A percentile compares a stretch with the other conserved stretches of the same genome.
Conservation (phyloP, 139 green algal genomes). For the Tetraselmis chui region DNA sequence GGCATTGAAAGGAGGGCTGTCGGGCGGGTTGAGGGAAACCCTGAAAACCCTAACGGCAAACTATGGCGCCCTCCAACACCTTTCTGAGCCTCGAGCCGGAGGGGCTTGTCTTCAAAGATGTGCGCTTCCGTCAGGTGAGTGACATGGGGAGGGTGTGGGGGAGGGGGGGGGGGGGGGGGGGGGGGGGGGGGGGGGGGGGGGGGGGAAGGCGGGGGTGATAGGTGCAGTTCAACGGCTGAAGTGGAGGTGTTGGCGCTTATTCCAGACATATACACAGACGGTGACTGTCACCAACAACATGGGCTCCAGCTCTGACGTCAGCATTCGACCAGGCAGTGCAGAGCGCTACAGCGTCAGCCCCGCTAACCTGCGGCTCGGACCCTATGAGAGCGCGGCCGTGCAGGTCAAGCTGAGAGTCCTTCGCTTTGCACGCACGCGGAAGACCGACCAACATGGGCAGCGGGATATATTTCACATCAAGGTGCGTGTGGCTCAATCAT, state of each 20-base stretch:
- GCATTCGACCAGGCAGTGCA: conserved; percentile 46
- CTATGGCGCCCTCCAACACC: too few species aligned
- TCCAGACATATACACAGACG: conserved; percentile 46
- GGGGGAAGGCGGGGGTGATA: too few species aligned
- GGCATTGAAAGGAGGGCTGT: too few species aligned
- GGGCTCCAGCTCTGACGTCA: conserved; percentile 41
- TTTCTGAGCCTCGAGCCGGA: background rate
- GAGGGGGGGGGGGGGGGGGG: too few species aligned
- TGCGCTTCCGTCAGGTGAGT: background rate
- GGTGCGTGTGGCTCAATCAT: conserved; percentile 22
- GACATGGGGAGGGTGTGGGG: background rate
- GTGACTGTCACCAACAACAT: conserved; percentile 54
- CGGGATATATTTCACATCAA: conserved; percentile 73
- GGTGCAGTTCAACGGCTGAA: too few species aligned
- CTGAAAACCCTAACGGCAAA: too few species aligned
- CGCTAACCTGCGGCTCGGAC: conserved; percentile 32
- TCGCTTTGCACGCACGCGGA: conserved; percentile 50
- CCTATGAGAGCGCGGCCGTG: conserved; percentile 24
- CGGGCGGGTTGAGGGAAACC: too few species aligned
- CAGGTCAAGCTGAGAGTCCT: conserved; percentile 47
- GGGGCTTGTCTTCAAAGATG: background rate
- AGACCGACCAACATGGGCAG: conserved; percentile 49
- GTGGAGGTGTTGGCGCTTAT: too few species aligned
- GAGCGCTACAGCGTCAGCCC: conserved; percentile 58
- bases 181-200: too few species aligned